Conservation (phyloP, 768 basidiomycete species). For the Podaxis sp. region DNA sequence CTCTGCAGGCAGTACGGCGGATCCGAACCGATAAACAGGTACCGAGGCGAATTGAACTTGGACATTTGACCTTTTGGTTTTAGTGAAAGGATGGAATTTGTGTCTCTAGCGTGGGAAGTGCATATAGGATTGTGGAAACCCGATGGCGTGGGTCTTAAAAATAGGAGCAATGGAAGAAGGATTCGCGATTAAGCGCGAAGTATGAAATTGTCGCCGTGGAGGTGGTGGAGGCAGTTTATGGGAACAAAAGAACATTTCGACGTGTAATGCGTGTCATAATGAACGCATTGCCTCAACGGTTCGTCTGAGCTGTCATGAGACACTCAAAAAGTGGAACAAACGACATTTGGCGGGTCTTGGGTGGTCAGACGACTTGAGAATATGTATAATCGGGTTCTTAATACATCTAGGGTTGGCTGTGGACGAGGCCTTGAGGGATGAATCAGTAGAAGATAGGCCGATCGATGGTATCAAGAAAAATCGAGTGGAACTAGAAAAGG, state of each 20-base stretch:
- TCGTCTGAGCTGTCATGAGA: neutral
- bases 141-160: neutral
- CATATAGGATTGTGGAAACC: neutral
- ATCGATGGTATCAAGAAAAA: conserved; percentile 14
- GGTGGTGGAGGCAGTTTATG: neutral
- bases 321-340: neutral
- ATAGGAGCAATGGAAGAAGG: conserved; percentile 3
- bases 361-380: conserved; percentile 3
- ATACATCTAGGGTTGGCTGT: neutral
- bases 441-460: neutral
- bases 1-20: neutral
- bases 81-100: neutral
- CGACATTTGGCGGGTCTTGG: neutral
- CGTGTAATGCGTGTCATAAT: neutral
- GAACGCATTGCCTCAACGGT: neutral
- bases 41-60: neutral
- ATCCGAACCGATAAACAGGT: neutral
- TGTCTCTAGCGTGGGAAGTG: conserved; percentile 1
- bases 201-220: neutral
- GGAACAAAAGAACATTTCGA: neutral
- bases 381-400: neutral
- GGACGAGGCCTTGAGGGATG: neutral
- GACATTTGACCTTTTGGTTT: neutral
- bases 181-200: conserved; percentile 5
- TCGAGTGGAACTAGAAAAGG: conserved; percentile 9